Evolutionary conservation across 495 filamentous ascomycete genomes (phyloP), one percentile per base, ranked within the genome.

Genomic region (Pseudoneurospora amorphoporcata): DNA sequence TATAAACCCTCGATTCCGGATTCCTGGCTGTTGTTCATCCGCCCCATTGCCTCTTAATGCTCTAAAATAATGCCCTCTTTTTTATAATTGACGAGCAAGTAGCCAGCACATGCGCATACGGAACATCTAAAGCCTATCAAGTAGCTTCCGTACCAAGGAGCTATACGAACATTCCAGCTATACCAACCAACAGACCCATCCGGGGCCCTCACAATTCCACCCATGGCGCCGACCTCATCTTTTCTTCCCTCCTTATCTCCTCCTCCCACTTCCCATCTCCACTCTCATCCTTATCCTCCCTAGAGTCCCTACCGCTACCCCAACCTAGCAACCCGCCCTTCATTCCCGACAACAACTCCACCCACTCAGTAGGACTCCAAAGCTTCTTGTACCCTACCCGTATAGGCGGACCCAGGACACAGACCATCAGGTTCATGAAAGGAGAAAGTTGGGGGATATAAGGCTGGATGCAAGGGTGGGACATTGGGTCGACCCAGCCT

Each of bases 401-500:
- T 29, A 83, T 17, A 32, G 77, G n/a, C 3, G 70, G 70, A 3
- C 73, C 65, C n/a, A 82, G 1, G 8, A 73, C 37, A 23, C 19
- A 74, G 74, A 71, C 77, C 32, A 39, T n/a, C 72, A 69, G 73
- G 68, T 10, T 32, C 1, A 71, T 43, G 75, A 12, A 35, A 5
- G 19, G 10, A 29, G 10, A 71, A 53, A 68, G 75, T 9, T 42
- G 69, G 8, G 85, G 83, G 9, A 89, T 79, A 73, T 83, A 87
- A 2, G 80, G 73, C 73, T 83, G 81, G 65, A 90, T 86, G 17
- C 83, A 83, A 3, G 83, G 76, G 72, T 91, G 88, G 2, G 72
- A 70, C 0, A 70, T 70, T 0, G 78, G 71, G 72, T 91, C 89
- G 29, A 92, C 82, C 29, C 80, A 84, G 2, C 76, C 85, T 0